Evolutionary conservation across 495 filamentous ascomycete genomes (phyloP).

Genomic region (Penicillium subrubescens): DNA sequence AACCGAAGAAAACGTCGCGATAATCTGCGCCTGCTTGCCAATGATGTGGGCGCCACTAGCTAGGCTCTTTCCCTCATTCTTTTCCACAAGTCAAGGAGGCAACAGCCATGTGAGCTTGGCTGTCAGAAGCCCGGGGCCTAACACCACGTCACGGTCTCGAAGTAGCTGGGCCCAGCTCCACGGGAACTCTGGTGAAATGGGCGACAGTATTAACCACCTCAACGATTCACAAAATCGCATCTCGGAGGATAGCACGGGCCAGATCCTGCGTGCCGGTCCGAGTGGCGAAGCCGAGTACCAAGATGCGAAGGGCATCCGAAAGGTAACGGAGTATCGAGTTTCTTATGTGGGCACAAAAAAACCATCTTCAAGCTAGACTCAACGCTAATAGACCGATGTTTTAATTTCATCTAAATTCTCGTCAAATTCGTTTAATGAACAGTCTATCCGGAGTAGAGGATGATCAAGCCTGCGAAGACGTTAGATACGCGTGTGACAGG

Average conservation of each 20-base stretch:
- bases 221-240: not conserved
- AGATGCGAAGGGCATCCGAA: not conserved
- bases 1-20: slow-evolving; percentile 46
- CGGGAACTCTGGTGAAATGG: not conserved
- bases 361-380: not conserved
- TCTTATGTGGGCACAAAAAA: not conserved
- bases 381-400: no score
- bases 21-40: slow-evolving; percentile 53
- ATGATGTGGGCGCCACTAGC: slow-evolving; percentile 20
- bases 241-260: not conserved
- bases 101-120: not conserved
- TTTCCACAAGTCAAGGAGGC: not conserved
- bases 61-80: slow-evolving; percentile 9
- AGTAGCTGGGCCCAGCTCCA: not conserved
- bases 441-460: no score
- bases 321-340: not conserved
- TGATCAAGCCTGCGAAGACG: not conserved
- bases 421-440: no score
- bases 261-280: not conserved
- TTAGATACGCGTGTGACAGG: not conserved
- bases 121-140: not conserved
- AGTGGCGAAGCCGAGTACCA: not conserved
- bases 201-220: not conserved
- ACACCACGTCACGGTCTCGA: not conserved
- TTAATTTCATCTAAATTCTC: no score